These are phyloP conservation scores for Fusarium xylarioides DNA, from an alignment of 2,329 filamentous ascomycete species.

Conservation along the genomic window DNA sequence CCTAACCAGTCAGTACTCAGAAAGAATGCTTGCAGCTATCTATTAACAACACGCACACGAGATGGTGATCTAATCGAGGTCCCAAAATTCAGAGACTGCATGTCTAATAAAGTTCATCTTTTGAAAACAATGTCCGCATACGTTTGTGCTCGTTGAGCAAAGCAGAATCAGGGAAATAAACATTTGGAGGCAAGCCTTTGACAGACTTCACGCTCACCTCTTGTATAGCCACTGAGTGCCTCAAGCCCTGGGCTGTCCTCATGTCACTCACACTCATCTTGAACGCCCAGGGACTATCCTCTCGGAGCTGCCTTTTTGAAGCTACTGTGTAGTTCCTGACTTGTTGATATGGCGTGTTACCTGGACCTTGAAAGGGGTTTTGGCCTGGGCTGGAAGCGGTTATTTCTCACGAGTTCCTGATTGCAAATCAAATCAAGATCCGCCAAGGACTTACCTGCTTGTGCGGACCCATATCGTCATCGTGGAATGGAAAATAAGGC, in stretches of 20 bases:
- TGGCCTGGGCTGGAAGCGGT: constrained; percentile 9
- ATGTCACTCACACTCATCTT: neutral
- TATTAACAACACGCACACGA: neutral
- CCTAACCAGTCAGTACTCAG: neutral
- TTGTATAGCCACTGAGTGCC: neutral
- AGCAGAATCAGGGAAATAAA: neutral
- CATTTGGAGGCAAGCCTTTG: neutral
- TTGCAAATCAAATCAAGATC: constrained; percentile 1
- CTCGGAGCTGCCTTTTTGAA: neutral
- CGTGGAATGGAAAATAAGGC: constrained; percentile 8
- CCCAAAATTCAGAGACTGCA: neutral
- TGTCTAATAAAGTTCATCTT: neutral
- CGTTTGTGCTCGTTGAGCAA: neutral
- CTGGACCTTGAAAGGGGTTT: neutral
- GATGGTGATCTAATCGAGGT: neutral
- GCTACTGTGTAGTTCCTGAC: neutral
- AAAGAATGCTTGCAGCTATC: neutral
- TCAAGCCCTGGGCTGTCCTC: neutral
- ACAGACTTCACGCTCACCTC: neutral
- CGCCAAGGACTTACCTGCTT: neutral
- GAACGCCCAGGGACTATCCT: constrained; percentile 6
- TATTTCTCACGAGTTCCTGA: neutral
- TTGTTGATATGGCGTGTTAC: neutral
- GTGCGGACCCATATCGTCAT: neutral
- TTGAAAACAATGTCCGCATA: neutral